Evolutionary conservation across 768 basidiomycete genomes (phyloP), one percentile per base, ranked within the genome.

Genomic region (Neoboletus brunneissimus): DNA sequence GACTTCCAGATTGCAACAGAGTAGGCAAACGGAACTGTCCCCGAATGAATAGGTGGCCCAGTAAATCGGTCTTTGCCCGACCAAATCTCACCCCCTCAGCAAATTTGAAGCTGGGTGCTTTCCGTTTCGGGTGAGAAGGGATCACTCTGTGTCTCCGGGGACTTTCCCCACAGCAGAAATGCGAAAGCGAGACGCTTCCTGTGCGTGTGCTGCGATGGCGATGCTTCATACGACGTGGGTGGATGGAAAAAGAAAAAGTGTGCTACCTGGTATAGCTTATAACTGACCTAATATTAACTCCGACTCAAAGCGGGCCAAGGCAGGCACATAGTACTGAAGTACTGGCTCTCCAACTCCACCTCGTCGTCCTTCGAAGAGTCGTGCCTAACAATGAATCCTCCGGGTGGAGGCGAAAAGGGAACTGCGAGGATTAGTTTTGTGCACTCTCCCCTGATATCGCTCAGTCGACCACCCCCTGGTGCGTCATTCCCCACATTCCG

Each of bases 121-220:
- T 88, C 88, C 88, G 64, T 77, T 64, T 50, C 60, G 77, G 77
- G 75, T 71, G 76, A 81, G 78, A 75, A 76, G 72, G 79, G 74
- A 65, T 65, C 57, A 67, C 83, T 88, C 88, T 86, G 86, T 80
- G 72, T 81, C 89, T 90, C 89, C 89, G 89, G 89, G 87, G 89
- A 90, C 89, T 90, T 91, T 90, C 88, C 89, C 89, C 89, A 86
- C 89, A 90, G 89, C 86, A 44, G 59, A 75, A 79, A 60, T 54
- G 53, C 59, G 74, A 79, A 78, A 79, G 76, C 69, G 54, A 53
- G 56, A 55, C 62, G 73, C 79, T 80, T 77, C 77, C 81, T 79
- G 89, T 88, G 71, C 77, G 89, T 80, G 73, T 81, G 83, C 89
- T 90, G 89, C 84, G 89, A 91, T 73, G 74, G 84, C 89, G 88